These are phyloP conservation scores for Vitis labrusca DNA, from an alignment of 164 flowering plant species.

Conservation along the genomic window DNA sequence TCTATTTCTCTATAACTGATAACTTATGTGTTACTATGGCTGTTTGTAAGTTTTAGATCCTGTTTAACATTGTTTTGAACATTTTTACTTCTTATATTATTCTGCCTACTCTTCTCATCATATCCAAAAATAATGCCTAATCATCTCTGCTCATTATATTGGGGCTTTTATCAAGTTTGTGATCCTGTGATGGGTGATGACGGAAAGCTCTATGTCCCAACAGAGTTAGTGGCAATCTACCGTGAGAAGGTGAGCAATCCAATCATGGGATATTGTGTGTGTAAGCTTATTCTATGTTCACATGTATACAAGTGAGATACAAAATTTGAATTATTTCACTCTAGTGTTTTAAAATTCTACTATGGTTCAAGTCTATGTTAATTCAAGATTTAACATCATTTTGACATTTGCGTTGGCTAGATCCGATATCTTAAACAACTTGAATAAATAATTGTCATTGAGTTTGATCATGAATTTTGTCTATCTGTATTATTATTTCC, in stretches of 20 bases:
- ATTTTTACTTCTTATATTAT: background rate
- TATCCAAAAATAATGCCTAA: too few relatives aligned
- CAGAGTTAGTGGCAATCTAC: constrained; percentile 77
- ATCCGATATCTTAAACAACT: too few relatives aligned
- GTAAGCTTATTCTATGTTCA: background rate
- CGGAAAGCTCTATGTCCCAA: constrained; percentile 96
- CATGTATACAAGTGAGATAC: too few relatives aligned
- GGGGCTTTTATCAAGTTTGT: constrained; percentile 61
- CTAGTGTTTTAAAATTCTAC: too few relatives aligned
- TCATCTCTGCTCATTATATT: background rate
- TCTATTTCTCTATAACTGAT: background rate
- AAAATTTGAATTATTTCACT: too few relatives aligned
- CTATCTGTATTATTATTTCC: background rate
- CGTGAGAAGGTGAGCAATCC: constrained; percentile 62
- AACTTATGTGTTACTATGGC: background rate
- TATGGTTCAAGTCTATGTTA: too few relatives aligned
- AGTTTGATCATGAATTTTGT: background rate
- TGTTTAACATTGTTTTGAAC: background rate
- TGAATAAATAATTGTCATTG: background rate
- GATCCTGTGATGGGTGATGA: constrained; percentile 99
- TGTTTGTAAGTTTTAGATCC: background rate
- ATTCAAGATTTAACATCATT: too few relatives aligned
- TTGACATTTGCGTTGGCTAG: too few relatives aligned
- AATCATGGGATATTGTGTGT: constrained; percentile 1
- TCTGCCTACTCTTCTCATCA: too few relatives aligned